Evolutionary conservation across 176 grass and related monocot genomes (phyloP).

Genomic region (Puya raimondii): DNA sequence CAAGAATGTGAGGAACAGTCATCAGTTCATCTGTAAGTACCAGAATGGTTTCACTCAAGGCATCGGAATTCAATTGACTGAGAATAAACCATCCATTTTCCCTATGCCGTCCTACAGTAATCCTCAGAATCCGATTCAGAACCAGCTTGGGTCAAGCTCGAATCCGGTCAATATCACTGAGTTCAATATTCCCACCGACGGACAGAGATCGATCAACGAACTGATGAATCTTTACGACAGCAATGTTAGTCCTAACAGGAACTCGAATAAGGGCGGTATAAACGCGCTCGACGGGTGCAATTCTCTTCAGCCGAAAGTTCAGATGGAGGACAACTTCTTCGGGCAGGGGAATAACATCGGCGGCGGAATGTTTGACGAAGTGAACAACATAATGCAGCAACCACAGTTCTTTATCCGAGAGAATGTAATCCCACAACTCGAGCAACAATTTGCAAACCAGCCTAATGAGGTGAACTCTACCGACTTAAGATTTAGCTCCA

Average conservation of each 20-base stretch:
- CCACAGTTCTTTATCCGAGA: slow-evolving; percentile 7
- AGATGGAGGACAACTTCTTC: slow-evolving; percentile 6
- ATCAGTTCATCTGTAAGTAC: slow-evolving; percentile 47
- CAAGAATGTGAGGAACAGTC: slow-evolving; percentile 35
- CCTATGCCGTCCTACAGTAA: slow-evolving; percentile 5
- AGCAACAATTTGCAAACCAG: not conserved
- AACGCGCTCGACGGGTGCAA: slow-evolving; percentile 2
- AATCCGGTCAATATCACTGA: slow-evolving; percentile 26
- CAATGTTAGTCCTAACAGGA: slow-evolving; percentile 22
- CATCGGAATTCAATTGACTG: slow-evolving; percentile 11
- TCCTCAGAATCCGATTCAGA: slow-evolving; percentile 5
- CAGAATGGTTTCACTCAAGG: slow-evolving; percentile 19
- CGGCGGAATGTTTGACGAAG: slow-evolving; percentile 11
- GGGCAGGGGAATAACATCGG: not conserved
- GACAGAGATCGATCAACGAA: slow-evolving; percentile 47
- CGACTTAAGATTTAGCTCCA: slow-evolving; percentile 26
- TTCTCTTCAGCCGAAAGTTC: not conserved
- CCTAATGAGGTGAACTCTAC: not conserved
- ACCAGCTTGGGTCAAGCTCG: slow-evolving; percentile 14
- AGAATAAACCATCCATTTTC: slow-evolving; percentile 35
- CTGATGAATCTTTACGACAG: slow-evolving; percentile 67
- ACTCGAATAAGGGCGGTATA: slow-evolving; percentile 9
- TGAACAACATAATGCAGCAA: slow-evolving; percentile 16
- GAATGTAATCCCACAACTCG: not conserved
- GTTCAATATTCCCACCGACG: slow-evolving; percentile 40